Conservation (phyloP, 169 alveolate genomes). For the Cryptosporidium baileyi region DNA sequence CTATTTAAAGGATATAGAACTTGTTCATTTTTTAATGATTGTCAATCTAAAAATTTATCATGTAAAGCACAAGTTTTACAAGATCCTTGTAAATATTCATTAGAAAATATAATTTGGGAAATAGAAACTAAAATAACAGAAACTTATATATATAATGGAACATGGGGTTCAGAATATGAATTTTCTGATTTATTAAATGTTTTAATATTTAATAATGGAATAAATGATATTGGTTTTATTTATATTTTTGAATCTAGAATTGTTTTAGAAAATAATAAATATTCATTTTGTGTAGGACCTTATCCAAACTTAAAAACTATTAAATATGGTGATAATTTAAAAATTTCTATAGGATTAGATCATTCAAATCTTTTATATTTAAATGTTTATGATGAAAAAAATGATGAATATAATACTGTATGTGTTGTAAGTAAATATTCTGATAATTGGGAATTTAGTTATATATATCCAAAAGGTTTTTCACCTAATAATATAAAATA, state of each 20-base stretch:
- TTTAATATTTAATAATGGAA: neutral
- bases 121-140: neutral
- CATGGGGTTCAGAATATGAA: slow-evolving; percentile 36
- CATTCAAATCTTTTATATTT: neutral
- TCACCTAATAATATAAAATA: neutral
- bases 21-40: slow-evolving; percentile 18
- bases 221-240: neutral
- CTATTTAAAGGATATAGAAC: slow-evolving; percentile 33
- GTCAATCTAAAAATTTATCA: neutral
- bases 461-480: slow-evolving; percentile 52
- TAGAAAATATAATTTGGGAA: neutral
- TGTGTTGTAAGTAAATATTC: neutral
- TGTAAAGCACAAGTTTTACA: slow-evolving; percentile 13
- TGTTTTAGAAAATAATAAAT: slow-evolving; percentile 10
- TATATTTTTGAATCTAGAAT: slow-evolving; percentile 38
- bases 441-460: neutral
- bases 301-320: slow-evolving; percentile 1
- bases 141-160: slow-evolving; percentile 17
- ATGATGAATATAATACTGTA: neutral
- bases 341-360: slow-evolving; percentile 32
- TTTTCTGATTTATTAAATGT: neutral
- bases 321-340: neutral
- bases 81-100: neutral
- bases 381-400: neutral
- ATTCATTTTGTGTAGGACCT: slow-evolving; percentile 28